These are phyloP conservation scores for Ustulina deusta DNA, from an alignment of 2,329 filamentous ascomycete genomes.

Conservation along the genomic window DNA sequence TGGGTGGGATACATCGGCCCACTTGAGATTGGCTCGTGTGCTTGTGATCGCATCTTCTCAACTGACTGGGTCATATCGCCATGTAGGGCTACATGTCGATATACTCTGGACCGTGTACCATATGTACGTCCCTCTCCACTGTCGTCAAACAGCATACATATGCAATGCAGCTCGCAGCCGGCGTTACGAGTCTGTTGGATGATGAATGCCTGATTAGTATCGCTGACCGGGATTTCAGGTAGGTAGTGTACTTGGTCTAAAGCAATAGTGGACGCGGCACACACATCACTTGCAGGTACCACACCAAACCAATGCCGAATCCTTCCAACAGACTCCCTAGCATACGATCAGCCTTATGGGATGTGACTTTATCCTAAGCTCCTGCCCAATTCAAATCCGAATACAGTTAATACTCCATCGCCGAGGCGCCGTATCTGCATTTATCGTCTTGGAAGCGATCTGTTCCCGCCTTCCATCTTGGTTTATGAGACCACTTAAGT, in stretches of 20 bases:
- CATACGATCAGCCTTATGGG: conserved; percentile 39
- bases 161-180: conserved; percentile 24
- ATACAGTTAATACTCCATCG: conserved; percentile 12
- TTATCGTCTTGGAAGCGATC: conserved; percentile 21
- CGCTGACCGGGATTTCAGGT: conserved; percentile 23
- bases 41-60: conserved; percentile 29
- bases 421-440: conserved; percentile 23
- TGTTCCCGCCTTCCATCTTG: conserved; percentile 14
- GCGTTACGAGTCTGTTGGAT: conserved; percentile 7
- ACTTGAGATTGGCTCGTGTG: conserved; percentile 26
- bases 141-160: conserved; percentile 3
- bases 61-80: conserved; percentile 25
- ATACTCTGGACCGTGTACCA: conserved; percentile 23
- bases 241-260: conserved; percentile 10
- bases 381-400: conserved; percentile 26
- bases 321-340: conserved; percentile 27
- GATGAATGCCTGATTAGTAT: conserved; percentile 22
- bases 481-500: background rate
- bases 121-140: conserved; percentile 11
- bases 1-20: conserved; percentile 18
- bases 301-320: conserved; percentile 37
- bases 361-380: conserved; percentile 33
- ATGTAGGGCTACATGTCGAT: conserved; percentile 36
- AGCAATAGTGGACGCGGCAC: conserved; percentile 10
- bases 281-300: conserved; percentile 26